phyloP scores from a whole-genome alignment of 2,329 filamentous ascomycete species.

The Colletotrichum sidae region DNA sequence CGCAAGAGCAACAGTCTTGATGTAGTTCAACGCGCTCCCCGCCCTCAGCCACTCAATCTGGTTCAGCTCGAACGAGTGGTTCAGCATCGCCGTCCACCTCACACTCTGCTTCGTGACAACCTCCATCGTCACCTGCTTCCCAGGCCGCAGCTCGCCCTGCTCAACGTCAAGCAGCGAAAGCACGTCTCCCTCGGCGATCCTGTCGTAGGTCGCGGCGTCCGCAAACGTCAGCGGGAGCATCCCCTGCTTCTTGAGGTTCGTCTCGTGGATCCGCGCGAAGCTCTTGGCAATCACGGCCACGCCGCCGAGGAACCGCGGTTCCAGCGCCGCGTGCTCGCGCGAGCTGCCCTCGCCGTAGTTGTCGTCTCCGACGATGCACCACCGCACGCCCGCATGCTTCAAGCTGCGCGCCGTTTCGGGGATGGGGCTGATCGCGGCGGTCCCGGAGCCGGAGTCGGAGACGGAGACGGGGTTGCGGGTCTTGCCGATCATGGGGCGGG shows the following conservation, averaged over 20 bases:
- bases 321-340: constrained; percentile 87
- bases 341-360: constrained; percentile 89
- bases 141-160: constrained; percentile 41
- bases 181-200: constrained; percentile 58
- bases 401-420: constrained; percentile 44
- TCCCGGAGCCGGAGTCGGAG: not conserved
- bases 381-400: constrained; percentile 40
- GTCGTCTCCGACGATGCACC: constrained; percentile 48
- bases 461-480: constrained; percentile 40
- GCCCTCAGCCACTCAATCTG: constrained; percentile 48
- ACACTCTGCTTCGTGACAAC: constrained; percentile 42
- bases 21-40: constrained; percentile 50
- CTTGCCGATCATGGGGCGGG: constrained; percentile 42
- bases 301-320: constrained; percentile 86
- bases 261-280: constrained; percentile 92
- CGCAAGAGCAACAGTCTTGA: constrained; percentile 36
- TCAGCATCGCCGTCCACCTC: constrained; percentile 45
- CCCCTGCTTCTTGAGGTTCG: constrained; percentile 89
- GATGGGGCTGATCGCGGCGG: constrained; percentile 36
- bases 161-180: constrained; percentile 31
- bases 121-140: constrained; percentile 45
- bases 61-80: constrained; percentile 47
- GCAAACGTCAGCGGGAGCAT: constrained; percentile 71
- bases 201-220: constrained; percentile 81
- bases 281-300: constrained; percentile 83